Evolutionary conservation across 495 filamentous ascomycete genomes (phyloP), one percentile per base, ranked within the genome.

Genomic region (Penicillium crystallinum): DNA sequence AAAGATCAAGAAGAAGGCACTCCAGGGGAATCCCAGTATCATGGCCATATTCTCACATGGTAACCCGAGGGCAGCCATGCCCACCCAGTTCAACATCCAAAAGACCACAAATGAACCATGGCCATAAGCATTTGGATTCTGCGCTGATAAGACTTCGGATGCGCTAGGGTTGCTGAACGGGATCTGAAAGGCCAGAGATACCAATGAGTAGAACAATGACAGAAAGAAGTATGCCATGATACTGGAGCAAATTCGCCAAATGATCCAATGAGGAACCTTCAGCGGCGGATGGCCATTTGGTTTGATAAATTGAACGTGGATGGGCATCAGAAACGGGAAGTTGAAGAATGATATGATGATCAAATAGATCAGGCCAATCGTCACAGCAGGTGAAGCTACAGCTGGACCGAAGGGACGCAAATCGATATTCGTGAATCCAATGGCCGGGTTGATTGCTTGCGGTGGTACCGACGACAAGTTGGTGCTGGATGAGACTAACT

Each of bases 331-430:
- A 75, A 88, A 88, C 6, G 80, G 71, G 63, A 84, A 87, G 43
- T 79, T 82, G 74, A 88, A 88, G 71, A 88, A 88, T 4, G 83
- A 78, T 31, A 88, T 72, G 63, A 89, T 87, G 61, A 88, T 86
- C 21, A 89, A 69, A 65, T 88, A 88, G 61, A 88, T 87, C 30
- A 88, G 63, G 0, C 85, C 85, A 50, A 88, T 82, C 2, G 76
- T 78, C 8, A 86, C 77, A 6, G 85, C 76, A 0, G 84, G 84
- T 2, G 74, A 80, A 4, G 76, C 70, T 3, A 77, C 74, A 7
- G 76, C 71, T 0, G 82, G 82, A 0, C 61, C 56, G 58, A 88
- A 88, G 1, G 85, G 84, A 6, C 84, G 77, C 4, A 88, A 71
- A 51, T 86, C 83, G 58, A 79, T 73, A 1, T 64, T 64, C 14